These are phyloP conservation scores for Cryptococcus floricola DNA, from an alignment of 1,284 basidiomycete genomes.

Conservation along the genomic window DNA sequence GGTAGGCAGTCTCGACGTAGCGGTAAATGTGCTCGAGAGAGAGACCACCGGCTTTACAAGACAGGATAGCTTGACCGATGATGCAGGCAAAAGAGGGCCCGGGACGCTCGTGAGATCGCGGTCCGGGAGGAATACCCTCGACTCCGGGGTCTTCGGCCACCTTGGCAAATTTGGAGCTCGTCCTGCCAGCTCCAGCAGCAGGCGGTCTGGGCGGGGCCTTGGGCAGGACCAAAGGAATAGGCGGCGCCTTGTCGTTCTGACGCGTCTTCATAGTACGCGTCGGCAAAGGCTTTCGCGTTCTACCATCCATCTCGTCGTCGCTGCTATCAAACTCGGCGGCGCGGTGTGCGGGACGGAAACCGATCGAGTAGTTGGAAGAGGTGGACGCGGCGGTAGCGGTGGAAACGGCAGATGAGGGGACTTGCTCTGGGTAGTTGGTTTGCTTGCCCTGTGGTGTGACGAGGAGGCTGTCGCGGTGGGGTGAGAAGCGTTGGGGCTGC, in stretches of 20 bases:
- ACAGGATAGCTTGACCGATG: slow-evolving; percentile 89
- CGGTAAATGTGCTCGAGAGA: slow-evolving; percentile 94
- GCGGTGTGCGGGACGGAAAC: not conserved
- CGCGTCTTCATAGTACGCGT: slow-evolving; percentile 22
- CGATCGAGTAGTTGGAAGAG: not conserved
- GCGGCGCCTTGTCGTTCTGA: slow-evolving; percentile 8
- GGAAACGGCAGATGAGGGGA: slow-evolving; percentile 27
- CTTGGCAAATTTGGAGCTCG: slow-evolving; percentile 40
- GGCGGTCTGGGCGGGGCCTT: slow-evolving; percentile 16
- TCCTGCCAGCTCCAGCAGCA: slow-evolving; percentile 21
- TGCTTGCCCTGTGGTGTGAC: slow-evolving; percentile 30
- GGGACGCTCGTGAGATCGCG: slow-evolving; percentile 71
- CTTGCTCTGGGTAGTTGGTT: slow-evolving; percentile 8
- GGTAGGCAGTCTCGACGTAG: slow-evolving; percentile 90
- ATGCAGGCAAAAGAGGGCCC: slow-evolving; percentile 87
- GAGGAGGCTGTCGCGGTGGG: slow-evolving; percentile 19
- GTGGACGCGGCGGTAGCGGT: slow-evolving; percentile 17
- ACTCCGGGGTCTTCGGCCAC: slow-evolving; percentile 46
- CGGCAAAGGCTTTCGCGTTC: slow-evolving; percentile 27
- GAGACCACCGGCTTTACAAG: slow-evolving; percentile 75
- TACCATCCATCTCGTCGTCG: slow-evolving; percentile 42
- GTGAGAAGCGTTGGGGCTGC: slow-evolving; percentile 29
- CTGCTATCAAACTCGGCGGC: slow-evolving; percentile 18
- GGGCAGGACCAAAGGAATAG: slow-evolving; percentile 4
- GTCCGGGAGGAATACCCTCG: slow-evolving; percentile 67